Conservation (phyloP, 1,284 basidiomycete species). For the Ceratobasidium sp. region DNA sequence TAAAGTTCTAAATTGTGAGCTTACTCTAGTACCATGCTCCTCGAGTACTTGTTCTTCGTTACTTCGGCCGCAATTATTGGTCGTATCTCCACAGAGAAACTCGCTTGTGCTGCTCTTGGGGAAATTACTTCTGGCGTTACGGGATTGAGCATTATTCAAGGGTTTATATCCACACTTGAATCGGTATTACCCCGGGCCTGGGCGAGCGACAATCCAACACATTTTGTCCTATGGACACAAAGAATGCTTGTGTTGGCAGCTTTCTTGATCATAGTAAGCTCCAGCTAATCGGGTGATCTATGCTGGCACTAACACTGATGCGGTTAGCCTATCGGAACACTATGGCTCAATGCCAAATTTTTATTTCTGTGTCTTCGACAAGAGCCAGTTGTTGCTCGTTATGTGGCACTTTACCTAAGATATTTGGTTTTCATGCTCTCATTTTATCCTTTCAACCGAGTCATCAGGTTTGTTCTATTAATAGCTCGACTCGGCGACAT, state of each 20-base stretch:
- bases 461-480: slow-evolving; percentile 78
- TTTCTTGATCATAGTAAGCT: slow-evolving; percentile 63
- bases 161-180: slow-evolving; percentile 85
- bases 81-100: slow-evolving; percentile 79
- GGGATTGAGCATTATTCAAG: slow-evolving; percentile 77
- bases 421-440: slow-evolving; percentile 85
- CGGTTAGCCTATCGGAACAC: slow-evolving; percentile 68
- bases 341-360: slow-evolving; percentile 84
- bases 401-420: slow-evolving; percentile 78
- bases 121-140: slow-evolving; percentile 83
- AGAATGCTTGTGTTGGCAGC: slow-evolving; percentile 79
- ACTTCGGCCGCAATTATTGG: slow-evolving; percentile 82
- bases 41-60: slow-evolving; percentile 76
- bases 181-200: slow-evolving; percentile 91
- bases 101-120: slow-evolving; percentile 82
- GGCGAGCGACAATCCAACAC: slow-evolving; percentile 80
- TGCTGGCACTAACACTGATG: slow-evolving; percentile 46
- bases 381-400: slow-evolving; percentile 82
- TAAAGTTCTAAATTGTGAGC: neutral
- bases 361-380: slow-evolving; percentile 82
- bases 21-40: slow-evolving; percentile 67
- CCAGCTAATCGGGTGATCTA: neutral
- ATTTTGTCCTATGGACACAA: slow-evolving; percentile 91
- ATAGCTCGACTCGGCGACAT: slow-evolving; percentile 60
- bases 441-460: slow-evolving; percentile 80